Evolutionary conservation across 2,329 filamentous ascomycete genomes (phyloP).

Genomic region (Colletotrichum falcatum): DNA sequence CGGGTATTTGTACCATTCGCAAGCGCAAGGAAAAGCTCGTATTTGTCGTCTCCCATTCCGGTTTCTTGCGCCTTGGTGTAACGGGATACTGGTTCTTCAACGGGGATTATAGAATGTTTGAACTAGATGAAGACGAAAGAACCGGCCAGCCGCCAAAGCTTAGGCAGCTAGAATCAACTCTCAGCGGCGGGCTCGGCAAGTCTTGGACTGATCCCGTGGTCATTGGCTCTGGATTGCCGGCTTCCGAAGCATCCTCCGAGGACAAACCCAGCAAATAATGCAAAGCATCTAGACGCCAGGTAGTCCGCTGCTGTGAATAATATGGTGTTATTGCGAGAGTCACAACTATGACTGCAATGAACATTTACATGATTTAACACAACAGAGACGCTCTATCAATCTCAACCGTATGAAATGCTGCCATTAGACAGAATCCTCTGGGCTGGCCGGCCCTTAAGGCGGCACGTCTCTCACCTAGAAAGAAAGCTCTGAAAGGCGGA

Average conservation of each 20-base stretch:
- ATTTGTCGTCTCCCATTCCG: conserved; percentile 74
- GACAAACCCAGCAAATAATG: not conserved
- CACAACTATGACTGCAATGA: not conserved
- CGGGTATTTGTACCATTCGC: conserved; percentile 62
- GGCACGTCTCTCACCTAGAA: conserved; percentile 68
- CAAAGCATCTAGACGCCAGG: not conserved
- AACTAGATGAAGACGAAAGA: conserved; percentile 54
- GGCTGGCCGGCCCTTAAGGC: too few relatives aligned
- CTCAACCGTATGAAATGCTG: too few relatives aligned
- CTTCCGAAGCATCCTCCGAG: not conserved
- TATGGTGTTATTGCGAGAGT: not conserved
- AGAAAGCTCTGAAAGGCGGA: conserved; percentile 95
- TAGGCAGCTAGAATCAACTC: conserved; percentile 58
- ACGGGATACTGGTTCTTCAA: conserved; percentile 69
- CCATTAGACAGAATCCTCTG: not conserved
- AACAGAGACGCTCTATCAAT: not conserved
- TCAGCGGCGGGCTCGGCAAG: conserved; percentile 51
- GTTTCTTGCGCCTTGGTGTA: conserved; percentile 70
- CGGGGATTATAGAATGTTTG: conserved; percentile 73
- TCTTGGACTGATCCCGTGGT: conserved; percentile 52
- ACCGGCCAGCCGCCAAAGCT: conserved; percentile 50
- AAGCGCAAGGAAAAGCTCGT: conserved; percentile 69
- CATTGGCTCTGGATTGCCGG: conserved; percentile 55
- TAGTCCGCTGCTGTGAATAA: not conserved
- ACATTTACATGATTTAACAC: not conserved